Base-by-base conservation (phyloP, 345 rosid species). In the Limnanthes douglasii region DNA sequence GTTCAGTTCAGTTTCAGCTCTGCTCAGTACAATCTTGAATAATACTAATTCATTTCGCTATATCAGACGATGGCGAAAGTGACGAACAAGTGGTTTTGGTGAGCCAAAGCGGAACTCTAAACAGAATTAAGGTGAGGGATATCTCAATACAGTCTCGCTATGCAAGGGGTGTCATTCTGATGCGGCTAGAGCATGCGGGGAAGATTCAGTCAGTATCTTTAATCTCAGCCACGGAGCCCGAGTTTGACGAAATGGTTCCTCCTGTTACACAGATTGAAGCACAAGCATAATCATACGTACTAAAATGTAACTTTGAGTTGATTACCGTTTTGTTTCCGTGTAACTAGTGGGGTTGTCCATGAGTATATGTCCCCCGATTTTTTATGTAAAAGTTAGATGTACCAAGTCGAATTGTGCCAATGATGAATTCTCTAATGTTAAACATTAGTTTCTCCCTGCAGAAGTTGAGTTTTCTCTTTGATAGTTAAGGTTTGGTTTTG, bases 131-230 rank as follows among this genome's bases (percentile, higher is more conserved):
- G 68, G 98, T 84, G 45, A 66, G 72, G 38, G 95, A 84, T 55
- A 77, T 84, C 51, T 80, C 98, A 0, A 66, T 84, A 40, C 95
- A 79, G 49, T 84, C 95, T 27, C 94, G 95, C 33, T 68, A 43
- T 51, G 92, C 98, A 28, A 86, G 98, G 55, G 98, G 98, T 5
- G 95, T 90, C 41, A 84, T 84, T 41, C 57, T 90, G 51, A 84
- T 84, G 98, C 66, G 94, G 41, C 60, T 90, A 38, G 98, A 90
- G 54, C 53, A 76, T 32, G 76, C 84, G 0, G 95, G 98, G 12
- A 84, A 80, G 75, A 90, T 84, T 46, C 92, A 90, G 45, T 77
- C 95, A 0, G 95, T 86, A 19, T 84, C 95, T 2, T 60, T 90
- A 23, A 77, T 84, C 29, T 72, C 98, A 0, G 77, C 65, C 3